Evolutionary conservation across 2,329 filamentous ascomycete species (phyloP), one percentile per base, ranked within the genome.

Genomic region (Helotiales sp.): DNA sequence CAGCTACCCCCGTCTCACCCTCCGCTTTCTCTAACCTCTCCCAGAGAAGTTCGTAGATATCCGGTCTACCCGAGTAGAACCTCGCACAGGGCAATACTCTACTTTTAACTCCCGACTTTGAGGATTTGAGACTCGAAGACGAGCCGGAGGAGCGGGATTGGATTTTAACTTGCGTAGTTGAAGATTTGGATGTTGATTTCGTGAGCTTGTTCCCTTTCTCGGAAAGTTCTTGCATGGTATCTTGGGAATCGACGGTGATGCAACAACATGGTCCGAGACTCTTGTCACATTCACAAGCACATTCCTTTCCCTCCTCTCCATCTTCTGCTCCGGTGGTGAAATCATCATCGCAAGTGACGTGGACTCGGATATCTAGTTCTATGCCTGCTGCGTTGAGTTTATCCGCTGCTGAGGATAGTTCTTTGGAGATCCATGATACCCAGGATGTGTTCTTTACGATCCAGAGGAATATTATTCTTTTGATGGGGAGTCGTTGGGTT

Each of bases 1-100:
- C 84, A 2, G 86, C 79, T 0, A 88, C 81, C 0, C 81, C 84
- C 30, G 79, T 85, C 70, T 89, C 85, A 2, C 86, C 85, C 12
- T 77, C 69, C 0, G 85, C 84, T 47, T 78, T 74, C 68, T 88
- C 84, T 85, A 77, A 9, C 83, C 82, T 2, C 40, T 44, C 40
- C 40, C 40, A 44, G 2, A 44, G 15, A 19, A 44, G 15, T n/a
- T 44, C 40, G 19, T 25, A 44, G 3, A 44, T 5, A 44, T 44
- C 22, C 22, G 40, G 48, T 38, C 48, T 38, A 9, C 48, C 48
- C 15, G 31, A 38, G 27, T 51, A 38, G 19, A 51, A 29, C 9
- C 48, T 34, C 19, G 34, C 40, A 27, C 40, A 44, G 8, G 40
- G 22, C 10, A 44, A 24, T 9, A 44, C 9, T 25, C 40, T 27